A percentile compares a stretch with the other conserved stretches of the same genome.
These are phyloP conservation scores for Synchytrium microbalum DNA, from an alignment of 371 early-diverging fungal genomes.

Conservation along the genomic window DNA sequence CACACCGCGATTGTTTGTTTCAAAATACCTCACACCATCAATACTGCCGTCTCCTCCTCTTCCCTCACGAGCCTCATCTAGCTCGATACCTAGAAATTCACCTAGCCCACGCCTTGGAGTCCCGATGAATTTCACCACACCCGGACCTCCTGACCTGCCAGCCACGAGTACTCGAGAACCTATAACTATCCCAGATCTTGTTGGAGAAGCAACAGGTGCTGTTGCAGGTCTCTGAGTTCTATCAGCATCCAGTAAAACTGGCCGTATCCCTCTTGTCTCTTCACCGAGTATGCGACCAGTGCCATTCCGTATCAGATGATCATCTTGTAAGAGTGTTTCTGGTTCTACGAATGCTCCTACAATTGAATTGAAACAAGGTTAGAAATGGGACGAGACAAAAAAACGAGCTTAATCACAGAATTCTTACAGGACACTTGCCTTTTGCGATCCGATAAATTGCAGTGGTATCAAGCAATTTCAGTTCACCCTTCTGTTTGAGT, in stretches of 20 bases:
- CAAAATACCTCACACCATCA: no score
- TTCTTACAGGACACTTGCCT: not conserved
- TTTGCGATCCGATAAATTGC: not conserved
- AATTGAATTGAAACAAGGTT: not conserved
- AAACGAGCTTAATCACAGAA: no score
- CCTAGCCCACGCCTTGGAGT: no score
- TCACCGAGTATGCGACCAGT: not conserved
- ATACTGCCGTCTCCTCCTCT: not conserved
- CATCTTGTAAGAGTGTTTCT: not conserved
- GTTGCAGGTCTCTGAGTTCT: no score
- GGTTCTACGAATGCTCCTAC: not conserved
- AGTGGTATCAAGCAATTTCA: not conserved
- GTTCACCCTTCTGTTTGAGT: not conserved
- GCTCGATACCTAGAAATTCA: no score
- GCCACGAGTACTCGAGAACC: no score
- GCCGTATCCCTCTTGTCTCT: not conserved
- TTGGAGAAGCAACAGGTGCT: not conserved
- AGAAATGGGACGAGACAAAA: not conserved
- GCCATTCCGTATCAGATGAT: not conserved
- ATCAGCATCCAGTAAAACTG: not conserved
- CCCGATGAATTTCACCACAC: no score
- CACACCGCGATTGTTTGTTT: no score
- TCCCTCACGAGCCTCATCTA: not conserved
- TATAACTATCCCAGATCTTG: not conserved
- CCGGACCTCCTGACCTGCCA: no score